Conservation (phyloP, 257 asterid genomes). For the Jacaranda copaia region DNA sequence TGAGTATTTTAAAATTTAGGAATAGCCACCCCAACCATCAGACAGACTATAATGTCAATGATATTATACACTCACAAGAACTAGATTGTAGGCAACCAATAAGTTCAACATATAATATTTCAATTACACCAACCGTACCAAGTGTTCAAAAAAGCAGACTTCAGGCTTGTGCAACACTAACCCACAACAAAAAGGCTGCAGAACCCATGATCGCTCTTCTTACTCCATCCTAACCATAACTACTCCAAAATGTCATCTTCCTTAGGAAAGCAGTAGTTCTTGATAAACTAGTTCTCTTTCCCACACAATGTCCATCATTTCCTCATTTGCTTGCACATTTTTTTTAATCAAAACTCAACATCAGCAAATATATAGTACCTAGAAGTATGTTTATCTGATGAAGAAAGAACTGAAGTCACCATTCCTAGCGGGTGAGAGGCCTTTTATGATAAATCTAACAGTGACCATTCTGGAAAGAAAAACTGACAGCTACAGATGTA, state of each 20-base stretch:
- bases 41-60: background rate
- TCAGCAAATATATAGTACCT: background rate
- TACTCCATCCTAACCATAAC: background rate
- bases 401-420: background rate
- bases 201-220: background rate
- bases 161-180: background rate
- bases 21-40: background rate
- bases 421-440: background rate
- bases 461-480: background rate
- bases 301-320: background rate
- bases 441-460: background rate
- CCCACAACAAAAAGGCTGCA: background rate
- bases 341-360: background rate
- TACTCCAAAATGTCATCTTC: background rate
- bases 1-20: background rate
- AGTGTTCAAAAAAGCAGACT: background rate
- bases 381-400: background rate
- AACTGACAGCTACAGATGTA: no score
- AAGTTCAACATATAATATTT: conserved; percentile 17
- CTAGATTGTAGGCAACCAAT: background rate
- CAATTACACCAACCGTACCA: background rate
- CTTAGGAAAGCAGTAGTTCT: background rate
- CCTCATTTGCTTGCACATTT: background rate
- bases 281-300: background rate
- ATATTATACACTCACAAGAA: background rate